Evolutionary conservation across 1,284 basidiomycete genomes (phyloP).

Genomic region (Moesziomyces aphidis): DNA sequence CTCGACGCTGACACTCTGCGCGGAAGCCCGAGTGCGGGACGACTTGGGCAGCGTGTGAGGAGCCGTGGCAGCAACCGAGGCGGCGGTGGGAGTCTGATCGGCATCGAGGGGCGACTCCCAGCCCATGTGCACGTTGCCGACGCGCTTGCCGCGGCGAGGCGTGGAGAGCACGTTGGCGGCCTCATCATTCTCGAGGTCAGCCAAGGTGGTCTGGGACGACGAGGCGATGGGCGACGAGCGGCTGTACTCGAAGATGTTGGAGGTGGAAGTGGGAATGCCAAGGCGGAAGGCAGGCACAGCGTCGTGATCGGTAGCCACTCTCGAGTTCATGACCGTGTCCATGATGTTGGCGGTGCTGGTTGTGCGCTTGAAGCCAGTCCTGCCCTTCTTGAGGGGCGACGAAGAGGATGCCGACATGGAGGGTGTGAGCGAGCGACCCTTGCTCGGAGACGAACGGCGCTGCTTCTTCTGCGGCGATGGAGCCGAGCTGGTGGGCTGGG

Average conservation of each 20-base stretch:
- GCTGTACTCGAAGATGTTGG: conserved; percentile 16
- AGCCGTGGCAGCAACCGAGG: conserved; percentile 19
- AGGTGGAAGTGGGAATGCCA: conserved; percentile 6
- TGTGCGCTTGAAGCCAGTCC: conserved; percentile 32
- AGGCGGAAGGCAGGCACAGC: conserved; percentile 6
- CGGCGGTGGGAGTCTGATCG: conserved; percentile 22
- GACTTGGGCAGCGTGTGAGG: conserved; percentile 40
- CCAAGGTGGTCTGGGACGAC: conserved; percentile 40
- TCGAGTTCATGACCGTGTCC: conserved; percentile 48
- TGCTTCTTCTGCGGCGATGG: conserved; percentile 48
- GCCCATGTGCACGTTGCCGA: conserved; percentile 53
- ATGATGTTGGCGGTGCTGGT: conserved; percentile 46
- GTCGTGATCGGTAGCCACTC: conserved; percentile 44
- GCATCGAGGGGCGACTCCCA: conserved; percentile 36
- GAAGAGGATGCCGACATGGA: conserved; percentile 8
- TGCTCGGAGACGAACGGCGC: conserved; percentile 25
- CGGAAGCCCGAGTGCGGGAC: conserved; percentile 5
- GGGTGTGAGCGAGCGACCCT: conserved; percentile 9
- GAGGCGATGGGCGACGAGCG: conserved; percentile 40
- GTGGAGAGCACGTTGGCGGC: conserved; percentile 40
- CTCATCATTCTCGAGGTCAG: conserved; percentile 30
- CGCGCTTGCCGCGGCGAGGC: conserved; percentile 44
- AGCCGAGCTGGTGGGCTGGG: conserved; percentile 25
- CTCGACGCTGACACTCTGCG: not conserved
- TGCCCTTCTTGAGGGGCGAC: conserved; percentile 13